Percentiles rank a stretch among this genome's conserved stretches.
phyloP scores from a whole-genome alignment of 345 rosid species.

The Rhizophora mangle region DNA sequence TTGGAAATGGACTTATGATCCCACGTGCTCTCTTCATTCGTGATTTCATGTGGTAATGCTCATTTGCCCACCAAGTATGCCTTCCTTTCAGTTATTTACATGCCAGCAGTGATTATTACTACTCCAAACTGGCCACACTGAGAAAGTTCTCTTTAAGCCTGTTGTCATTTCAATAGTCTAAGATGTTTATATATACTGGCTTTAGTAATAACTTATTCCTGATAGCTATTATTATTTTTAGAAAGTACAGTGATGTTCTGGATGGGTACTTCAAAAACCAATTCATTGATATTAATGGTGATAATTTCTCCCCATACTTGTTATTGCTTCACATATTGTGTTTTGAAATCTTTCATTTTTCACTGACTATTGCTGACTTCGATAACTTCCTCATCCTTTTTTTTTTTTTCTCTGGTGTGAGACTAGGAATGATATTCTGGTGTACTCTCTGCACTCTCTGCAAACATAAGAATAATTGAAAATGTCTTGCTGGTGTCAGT shows the following conservation, averaged over 20 bases:
- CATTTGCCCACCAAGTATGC: neutral
- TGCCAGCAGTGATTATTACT: neutral
- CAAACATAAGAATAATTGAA: too few species aligned
- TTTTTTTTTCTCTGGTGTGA: neutral
- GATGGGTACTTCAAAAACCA: too few species aligned
- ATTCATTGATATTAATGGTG: neutral
- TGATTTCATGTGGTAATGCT: constrained; percentile 87
- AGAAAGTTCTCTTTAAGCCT: too few species aligned
- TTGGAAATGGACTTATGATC: constrained; percentile 87
- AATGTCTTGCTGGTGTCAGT: too few species aligned
- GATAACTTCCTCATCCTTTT: neutral
- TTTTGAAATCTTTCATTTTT: neutral
- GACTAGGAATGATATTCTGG: too few species aligned
- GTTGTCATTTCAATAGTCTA: too few species aligned
- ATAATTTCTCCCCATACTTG: neutral
- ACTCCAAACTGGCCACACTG: too few species aligned
- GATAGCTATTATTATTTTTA: neutral
- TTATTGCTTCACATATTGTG: neutral
- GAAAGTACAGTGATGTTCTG: too few species aligned
- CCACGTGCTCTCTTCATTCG: constrained; percentile 90
- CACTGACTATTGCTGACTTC: too few species aligned
- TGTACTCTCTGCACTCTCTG: too few species aligned
- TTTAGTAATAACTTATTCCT: too few species aligned
- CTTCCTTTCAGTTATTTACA: neutral
- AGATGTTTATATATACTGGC: too few species aligned